These are phyloP conservation scores for Jaltomata sinuosa DNA, from an alignment of 257 asterid genomes.

Conservation along the genomic window DNA sequence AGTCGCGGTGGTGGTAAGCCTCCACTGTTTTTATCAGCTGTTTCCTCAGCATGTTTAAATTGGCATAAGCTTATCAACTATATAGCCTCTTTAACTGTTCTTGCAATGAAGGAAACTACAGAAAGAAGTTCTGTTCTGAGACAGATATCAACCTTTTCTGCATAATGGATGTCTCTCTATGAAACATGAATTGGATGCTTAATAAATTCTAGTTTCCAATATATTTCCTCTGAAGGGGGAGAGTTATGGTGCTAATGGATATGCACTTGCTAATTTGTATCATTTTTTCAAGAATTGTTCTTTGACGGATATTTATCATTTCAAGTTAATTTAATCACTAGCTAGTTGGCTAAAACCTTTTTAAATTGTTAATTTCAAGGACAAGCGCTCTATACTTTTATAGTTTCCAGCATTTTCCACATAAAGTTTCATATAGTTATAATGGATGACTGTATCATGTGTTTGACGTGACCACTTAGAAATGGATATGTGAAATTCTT, in stretches of 20 bases:
- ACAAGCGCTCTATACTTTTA: not conserved
- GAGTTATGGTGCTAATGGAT: not conserved
- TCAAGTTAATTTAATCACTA: not conserved
- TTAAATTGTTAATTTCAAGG: not conserved
- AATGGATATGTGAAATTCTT: not conserved
- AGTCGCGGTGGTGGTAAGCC: slow-evolving; percentile 78
- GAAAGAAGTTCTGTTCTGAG: not conserved
- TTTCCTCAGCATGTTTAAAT: not conserved
- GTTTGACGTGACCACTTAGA: not conserved
- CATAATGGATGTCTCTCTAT: not conserved
- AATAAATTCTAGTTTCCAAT: not conserved
- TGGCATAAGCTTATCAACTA: not conserved
- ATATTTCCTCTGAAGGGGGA: not conserved
- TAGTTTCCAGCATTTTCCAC: not conserved
- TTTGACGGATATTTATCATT: not conserved
- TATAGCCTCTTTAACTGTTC: not conserved
- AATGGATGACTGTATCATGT: not conserved
- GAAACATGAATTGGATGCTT: not conserved
- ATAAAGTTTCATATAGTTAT: not conserved
- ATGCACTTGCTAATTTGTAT: not conserved
- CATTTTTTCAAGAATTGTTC: not conserved
- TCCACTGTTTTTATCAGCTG: not conserved
- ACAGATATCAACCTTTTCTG: not conserved
- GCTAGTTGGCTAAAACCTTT: not conserved
- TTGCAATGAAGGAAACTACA: not conserved